Evolutionary conservation across 1,284 basidiomycete species (phyloP).

Genomic region (Naganishia albida): DNA sequence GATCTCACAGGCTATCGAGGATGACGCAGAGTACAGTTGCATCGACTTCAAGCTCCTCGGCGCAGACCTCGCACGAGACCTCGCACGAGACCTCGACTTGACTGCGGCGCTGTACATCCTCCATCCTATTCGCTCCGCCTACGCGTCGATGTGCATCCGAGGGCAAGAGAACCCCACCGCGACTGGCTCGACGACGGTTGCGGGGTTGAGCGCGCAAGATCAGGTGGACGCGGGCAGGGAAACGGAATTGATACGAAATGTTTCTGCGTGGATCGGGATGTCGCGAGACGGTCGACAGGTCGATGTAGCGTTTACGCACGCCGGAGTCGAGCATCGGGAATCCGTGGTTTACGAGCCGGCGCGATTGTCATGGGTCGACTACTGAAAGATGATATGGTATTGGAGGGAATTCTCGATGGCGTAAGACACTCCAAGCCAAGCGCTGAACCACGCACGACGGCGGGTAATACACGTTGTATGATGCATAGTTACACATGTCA

Average conservation of each 20-base stretch:
- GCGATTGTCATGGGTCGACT: not conserved
- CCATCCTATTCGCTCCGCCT: not conserved
- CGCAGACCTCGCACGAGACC: not conserved
- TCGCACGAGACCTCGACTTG: slow-evolving; percentile 11
- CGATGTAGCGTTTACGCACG: not conserved
- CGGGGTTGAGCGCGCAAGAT: not conserved
- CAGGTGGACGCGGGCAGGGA: not conserved
- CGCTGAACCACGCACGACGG: not conserved
- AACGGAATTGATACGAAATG: not conserved
- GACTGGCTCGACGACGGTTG: not conserved
- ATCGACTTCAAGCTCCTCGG: slow-evolving; percentile 5
- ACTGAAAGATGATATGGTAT: too few relatives aligned
- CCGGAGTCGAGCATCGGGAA: not conserved
- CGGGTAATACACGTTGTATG: slow-evolving; percentile 9
- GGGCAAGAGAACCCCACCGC: too few relatives aligned
- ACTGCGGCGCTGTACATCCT: slow-evolving; percentile 12
- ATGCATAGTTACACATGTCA: slow-evolving; percentile 23
- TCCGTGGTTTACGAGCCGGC: not conserved
- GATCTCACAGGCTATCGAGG: not conserved
- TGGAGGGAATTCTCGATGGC: not conserved
- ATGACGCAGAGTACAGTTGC: slow-evolving; percentile 10
- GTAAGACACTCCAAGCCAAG: not conserved
- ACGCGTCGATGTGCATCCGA: slow-evolving; percentile 2
- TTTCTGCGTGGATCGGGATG: not conserved
- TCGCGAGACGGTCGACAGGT: not conserved